Percentiles rank a stretch among this genome's conserved stretches.
Evolutionary conservation across 345 rosid species (phyloP).

Genomic region (Eucalyptus urophylla): DNA sequence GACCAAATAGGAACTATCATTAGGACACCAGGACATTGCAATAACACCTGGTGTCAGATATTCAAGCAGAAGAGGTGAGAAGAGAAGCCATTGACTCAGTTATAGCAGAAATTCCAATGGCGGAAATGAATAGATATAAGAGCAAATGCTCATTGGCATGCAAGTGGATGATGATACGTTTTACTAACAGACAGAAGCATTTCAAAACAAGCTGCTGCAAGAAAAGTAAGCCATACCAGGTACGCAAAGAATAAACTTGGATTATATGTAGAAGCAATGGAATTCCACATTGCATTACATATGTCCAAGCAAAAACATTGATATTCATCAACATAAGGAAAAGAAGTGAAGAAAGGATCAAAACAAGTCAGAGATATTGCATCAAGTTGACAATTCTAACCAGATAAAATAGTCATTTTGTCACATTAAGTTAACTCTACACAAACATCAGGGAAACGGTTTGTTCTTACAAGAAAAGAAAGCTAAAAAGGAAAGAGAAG

Average conservation of each 20-base stretch:
- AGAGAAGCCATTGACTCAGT: not conserved
- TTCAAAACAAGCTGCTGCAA: not conserved
- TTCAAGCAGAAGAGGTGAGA: not conserved
- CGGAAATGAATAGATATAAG: not conserved
- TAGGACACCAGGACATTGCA: conserved; percentile 99
- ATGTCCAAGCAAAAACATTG: not conserved
- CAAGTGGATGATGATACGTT: not conserved
- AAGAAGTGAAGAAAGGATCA: not conserved
- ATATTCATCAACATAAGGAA: not conserved
- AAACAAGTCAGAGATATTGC: not conserved
- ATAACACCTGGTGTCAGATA: conserved; percentile 57
- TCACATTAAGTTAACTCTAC: not conserved
- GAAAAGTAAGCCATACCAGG: not conserved
- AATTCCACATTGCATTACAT: not conserved
- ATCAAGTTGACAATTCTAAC: not conserved
- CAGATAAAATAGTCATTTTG: not conserved
- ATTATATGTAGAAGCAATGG: not conserved
- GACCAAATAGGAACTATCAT: conserved; percentile 85
- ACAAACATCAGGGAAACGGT: not conserved
- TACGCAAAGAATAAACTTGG: not conserved
- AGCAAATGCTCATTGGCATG: not conserved
- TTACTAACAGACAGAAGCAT: not conserved
- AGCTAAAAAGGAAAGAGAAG: not conserved
- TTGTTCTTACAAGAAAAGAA: not conserved
- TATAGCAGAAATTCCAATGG: not conserved